These are phyloP conservation scores for Pseudogymnoascus sp. DNA, from an alignment of 2,329 filamentous ascomycete species.

Conservation along the genomic window DNA sequence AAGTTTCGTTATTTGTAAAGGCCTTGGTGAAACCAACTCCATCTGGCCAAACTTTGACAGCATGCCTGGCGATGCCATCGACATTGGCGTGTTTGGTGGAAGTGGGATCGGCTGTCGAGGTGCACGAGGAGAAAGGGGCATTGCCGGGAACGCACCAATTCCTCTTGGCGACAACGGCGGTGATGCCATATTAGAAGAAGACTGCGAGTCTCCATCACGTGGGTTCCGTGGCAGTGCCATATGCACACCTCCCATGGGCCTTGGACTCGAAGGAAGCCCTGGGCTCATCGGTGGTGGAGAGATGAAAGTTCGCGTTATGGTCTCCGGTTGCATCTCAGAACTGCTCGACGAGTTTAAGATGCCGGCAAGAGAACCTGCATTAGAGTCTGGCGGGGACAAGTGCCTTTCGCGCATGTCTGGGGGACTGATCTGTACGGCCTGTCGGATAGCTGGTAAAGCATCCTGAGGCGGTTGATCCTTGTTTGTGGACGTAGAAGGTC, in stretches of 20 bases:
- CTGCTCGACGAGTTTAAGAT: slow-evolving; percentile 36
- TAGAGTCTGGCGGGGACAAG: slow-evolving; percentile 30
- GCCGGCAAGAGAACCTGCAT: slow-evolving; percentile 46
- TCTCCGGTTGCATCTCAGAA: slow-evolving; percentile 23
- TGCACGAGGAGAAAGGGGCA: slow-evolving; percentile 64
- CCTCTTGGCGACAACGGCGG: slow-evolving; percentile 63
- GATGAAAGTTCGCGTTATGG: slow-evolving; percentile 24
- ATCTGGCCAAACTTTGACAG: slow-evolving; percentile 28
- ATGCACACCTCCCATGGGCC: slow-evolving; percentile 50
- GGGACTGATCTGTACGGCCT: slow-evolving; percentile 27
- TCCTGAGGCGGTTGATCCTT: slow-evolving; percentile 31
- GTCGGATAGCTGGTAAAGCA: slow-evolving; percentile 33
- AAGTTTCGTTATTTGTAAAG: slow-evolving; percentile 35
- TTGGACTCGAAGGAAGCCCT: slow-evolving; percentile 54
- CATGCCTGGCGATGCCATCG: slow-evolving; percentile 44
- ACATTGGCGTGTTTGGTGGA: slow-evolving; percentile 61
- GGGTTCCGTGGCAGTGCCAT: slow-evolving; percentile 53
- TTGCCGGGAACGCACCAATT: slow-evolving; percentile 38
- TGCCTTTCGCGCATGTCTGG: slow-evolving; percentile 28
- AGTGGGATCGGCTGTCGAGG: slow-evolving; percentile 68
- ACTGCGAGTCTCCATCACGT: slow-evolving; percentile 35
- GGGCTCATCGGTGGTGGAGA: slow-evolving; percentile 48
- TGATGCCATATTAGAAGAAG: slow-evolving; percentile 44
- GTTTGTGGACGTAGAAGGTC: slow-evolving; percentile 26
- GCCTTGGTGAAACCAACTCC: slow-evolving; percentile 35